Base-by-base conservation (phyloP, 441 rosid species). In the Sinapis alba region DNA sequence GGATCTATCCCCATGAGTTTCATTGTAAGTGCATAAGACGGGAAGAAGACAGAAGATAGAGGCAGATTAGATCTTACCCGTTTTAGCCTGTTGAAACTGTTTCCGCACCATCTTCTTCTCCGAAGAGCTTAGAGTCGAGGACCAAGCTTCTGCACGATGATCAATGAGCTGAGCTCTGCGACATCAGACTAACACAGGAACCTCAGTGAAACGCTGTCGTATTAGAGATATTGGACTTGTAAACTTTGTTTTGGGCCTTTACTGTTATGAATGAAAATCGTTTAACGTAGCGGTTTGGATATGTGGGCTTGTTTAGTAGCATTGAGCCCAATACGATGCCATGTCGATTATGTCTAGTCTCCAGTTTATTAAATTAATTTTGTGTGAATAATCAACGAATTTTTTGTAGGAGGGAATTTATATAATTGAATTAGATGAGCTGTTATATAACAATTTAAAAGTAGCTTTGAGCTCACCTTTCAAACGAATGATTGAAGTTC, bases 41-140 rank as follows among this genome's bases (percentile, higher is more conserved):
- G 19, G 34, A 21, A 51, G 6, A 71, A 56, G 57, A 28, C 21
- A 45, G 1, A 5, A 15, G 19, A n/a, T 4, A 26, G 0, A 36
- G 10, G 10, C 12, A 34, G 53, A 62, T 54, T 23, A 5, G 32
- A 62, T 11, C 20, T 30, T 47, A 92, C 92, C 94, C 21, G 90
- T 87, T 74, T 88, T 83, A 47, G 93, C 85, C 73, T 80, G 83
- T 61, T 74, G 87, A 71, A 77, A 84, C 73, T 87, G 78, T 79
- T 86, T 87, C 68, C 87, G 85, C 59, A 81, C 85, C 96, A 92
- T 87, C 74, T 68, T 72, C 16, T n/a, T 71, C n/a, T 6, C 73
- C 32, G 30, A 47, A 30, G 11, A 65, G 62, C 56, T 32, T 51
- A 6, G 54, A 47, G 54, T 16, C 54, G 1, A 47, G 54, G 43